Evolutionary conservation across 139 green algal genomes (phyloP).

Genomic region (Protoeuglena noctilucae): DNA sequence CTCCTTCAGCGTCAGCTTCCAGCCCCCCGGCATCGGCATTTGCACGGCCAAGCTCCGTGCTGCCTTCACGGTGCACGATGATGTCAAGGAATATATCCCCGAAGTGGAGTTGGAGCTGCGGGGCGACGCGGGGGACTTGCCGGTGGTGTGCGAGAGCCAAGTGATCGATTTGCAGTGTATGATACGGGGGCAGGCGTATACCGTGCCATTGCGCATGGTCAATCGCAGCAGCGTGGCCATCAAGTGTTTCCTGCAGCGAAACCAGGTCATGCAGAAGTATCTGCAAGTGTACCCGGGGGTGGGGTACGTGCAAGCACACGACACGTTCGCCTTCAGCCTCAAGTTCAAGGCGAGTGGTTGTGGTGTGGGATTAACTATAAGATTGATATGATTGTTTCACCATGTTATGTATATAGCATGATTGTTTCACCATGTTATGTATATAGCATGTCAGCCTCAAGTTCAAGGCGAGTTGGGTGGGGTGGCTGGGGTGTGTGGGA

Average conservation of each 20-base stretch:
- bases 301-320: conserved; percentile 33
- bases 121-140: conserved; percentile 23
- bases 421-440: no score
- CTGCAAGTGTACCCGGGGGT: conserved; percentile 30
- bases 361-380: no score
- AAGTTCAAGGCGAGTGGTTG: no score
- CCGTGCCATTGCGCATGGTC: conserved; percentile 21
- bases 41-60: neutral
- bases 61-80: conserved; percentile 1
- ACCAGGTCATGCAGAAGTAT: conserved; percentile 25
- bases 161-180: conserved; percentile 36
- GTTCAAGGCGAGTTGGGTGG: no score
- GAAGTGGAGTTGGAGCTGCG: conserved; percentile 12
- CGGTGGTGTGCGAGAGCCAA: conserved; percentile 23
- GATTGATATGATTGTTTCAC: no score
- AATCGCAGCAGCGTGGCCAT: conserved; percentile 40
- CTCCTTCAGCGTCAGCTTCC: conserved; percentile 19
- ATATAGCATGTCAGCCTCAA: no score
- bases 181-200: conserved; percentile 20
- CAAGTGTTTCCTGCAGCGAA: conserved; percentile 21
- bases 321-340: conserved; percentile 34
- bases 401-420: no score
- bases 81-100: conserved; percentile 15
- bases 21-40: conserved; percentile 9
- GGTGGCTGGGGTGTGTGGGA: no score